A percentile compares a stretch with the other conserved stretches of the same genome.
Conservation (phyloP, 768 basidiomycete species). For the Trametes cinnabarina region DNA sequence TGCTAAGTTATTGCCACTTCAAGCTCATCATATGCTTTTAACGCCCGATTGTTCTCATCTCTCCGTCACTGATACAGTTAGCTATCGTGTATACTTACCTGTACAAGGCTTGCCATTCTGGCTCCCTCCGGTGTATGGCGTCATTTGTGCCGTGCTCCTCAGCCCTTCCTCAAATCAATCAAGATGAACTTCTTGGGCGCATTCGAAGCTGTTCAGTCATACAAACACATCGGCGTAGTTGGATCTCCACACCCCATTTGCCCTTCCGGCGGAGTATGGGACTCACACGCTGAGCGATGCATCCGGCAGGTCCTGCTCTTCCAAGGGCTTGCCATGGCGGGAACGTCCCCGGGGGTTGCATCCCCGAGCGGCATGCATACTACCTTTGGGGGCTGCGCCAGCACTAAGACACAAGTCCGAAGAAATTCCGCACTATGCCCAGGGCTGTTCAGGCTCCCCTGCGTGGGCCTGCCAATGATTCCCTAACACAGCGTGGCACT, state of each 20-base stretch:
- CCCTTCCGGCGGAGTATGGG: background rate
- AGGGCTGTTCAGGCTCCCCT: too few species aligned
- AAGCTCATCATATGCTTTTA: background rate
- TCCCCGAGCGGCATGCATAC: too few species aligned
- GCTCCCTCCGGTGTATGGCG: background rate
- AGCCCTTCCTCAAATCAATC: background rate
- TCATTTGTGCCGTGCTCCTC: background rate
- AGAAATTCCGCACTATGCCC: too few species aligned
- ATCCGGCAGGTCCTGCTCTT: too few species aligned
- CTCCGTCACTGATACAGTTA: background rate
- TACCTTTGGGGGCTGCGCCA: too few species aligned
- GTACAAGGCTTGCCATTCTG: background rate
- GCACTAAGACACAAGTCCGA: too few species aligned
- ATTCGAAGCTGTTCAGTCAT: background rate
- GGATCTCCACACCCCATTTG: background rate
- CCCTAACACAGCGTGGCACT: too few species aligned
- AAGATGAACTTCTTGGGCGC: constrained; percentile 8
- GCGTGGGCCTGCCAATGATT: too few species aligned
- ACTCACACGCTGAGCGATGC: too few species aligned
- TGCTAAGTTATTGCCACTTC: background rate
- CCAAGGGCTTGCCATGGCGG: too few species aligned
- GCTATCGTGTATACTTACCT: background rate
- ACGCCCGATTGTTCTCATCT: background rate
- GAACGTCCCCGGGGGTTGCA: too few species aligned
- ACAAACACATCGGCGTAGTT: background rate